These are phyloP conservation scores for Penicillium sp. DNA, from an alignment of 2,329 filamentous ascomycete genomes.

Conservation along the genomic window DNA sequence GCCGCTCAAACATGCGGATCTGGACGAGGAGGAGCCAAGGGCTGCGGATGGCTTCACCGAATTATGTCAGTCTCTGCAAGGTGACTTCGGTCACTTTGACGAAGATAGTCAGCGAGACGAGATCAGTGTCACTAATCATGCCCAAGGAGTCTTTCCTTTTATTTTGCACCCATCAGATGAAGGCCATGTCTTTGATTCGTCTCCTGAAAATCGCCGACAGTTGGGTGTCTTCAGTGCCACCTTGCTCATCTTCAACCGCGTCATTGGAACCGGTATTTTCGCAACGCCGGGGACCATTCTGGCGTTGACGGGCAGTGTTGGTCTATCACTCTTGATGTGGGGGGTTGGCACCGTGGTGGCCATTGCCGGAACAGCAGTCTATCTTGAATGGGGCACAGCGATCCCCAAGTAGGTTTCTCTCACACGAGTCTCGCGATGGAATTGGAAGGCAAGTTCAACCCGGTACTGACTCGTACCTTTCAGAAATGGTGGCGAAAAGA, in stretches of 20 bases:
- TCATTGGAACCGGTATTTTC: constrained; percentile 48
- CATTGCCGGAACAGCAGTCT: constrained; percentile 40
- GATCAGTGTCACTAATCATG: too few relatives aligned
- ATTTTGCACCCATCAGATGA: constrained; percentile 22
- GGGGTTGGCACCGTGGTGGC: constrained; percentile 45
- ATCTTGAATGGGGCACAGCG: constrained; percentile 48
- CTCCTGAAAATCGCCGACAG: constrained; percentile 33
- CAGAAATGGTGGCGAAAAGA: constrained; percentile 48
- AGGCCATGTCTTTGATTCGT: constrained; percentile 31
- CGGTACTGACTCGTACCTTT: constrained; percentile 14
- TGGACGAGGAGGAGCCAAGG: constrained; percentile 14
- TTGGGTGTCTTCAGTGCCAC: constrained; percentile 39
- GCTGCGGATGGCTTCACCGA: constrained; percentile 30
- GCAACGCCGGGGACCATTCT: constrained; percentile 45
- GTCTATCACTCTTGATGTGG: constrained; percentile 46
- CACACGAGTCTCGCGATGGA: too few relatives aligned
- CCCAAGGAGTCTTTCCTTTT: too few relatives aligned
- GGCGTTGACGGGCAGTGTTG: constrained; percentile 41
- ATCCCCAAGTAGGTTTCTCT: constrained; percentile 37
- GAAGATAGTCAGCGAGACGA: neutral
- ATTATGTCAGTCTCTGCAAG: constrained; percentile 23
- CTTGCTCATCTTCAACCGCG: constrained; percentile 46
- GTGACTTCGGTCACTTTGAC: neutral
- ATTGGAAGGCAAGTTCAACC: too few relatives aligned
- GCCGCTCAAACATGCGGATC: constrained; percentile 15